phyloP scores from a whole-genome alignment of 2,329 filamentous ascomycete species.

The Colletotrichum scovillei region DNA sequence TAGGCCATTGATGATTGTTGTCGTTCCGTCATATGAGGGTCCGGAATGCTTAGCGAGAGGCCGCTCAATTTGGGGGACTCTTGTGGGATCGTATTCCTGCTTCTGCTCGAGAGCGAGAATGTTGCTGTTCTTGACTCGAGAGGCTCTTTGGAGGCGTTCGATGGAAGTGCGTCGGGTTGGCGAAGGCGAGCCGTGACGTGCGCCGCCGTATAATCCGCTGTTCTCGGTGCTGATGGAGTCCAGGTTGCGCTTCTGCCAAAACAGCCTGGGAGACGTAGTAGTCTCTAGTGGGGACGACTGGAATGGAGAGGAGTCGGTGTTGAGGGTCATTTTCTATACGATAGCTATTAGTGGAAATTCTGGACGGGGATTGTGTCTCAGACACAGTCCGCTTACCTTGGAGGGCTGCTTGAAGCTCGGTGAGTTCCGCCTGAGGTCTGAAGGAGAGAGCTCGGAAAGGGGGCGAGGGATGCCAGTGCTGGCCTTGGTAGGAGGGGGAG shows the following conservation, averaged over 20 bases:
- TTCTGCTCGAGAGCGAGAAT: constrained; percentile 95
- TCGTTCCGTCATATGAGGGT: constrained; percentile 74
- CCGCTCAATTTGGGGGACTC: constrained; percentile 81
- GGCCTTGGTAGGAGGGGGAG: constrained; percentile 75
- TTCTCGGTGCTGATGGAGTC: constrained; percentile 73
- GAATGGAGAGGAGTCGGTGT: constrained; percentile 83
- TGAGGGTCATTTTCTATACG: constrained; percentile 73
- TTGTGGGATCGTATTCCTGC: constrained; percentile 89
- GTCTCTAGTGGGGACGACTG: constrained; percentile 82
- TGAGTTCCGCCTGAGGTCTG: constrained; percentile 89
- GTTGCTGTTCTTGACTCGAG: constrained; percentile 97
- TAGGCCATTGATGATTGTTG: constrained; percentile 57
- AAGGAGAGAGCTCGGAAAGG: constrained; percentile 88
- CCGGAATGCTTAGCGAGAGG: constrained; percentile 82
- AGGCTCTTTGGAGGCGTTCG: constrained; percentile 93
- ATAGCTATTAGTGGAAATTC: constrained; percentile 43
- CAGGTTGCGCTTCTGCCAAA: constrained; percentile 88
- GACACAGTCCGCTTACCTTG: constrained; percentile 67
- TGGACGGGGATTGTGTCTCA: constrained; percentile 32
- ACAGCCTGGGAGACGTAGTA: constrained; percentile 81
- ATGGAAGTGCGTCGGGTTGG: constrained; percentile 89
- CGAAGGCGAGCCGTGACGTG: constrained; percentile 70
- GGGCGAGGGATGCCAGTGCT: constrained; percentile 74
- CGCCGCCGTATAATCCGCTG: constrained; percentile 68
- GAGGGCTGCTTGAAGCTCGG: constrained; percentile 87